phyloP scores from a whole-genome alignment of 805 yeast genomes.

The Hemisphaericaspora nanyangensis region DNA sequence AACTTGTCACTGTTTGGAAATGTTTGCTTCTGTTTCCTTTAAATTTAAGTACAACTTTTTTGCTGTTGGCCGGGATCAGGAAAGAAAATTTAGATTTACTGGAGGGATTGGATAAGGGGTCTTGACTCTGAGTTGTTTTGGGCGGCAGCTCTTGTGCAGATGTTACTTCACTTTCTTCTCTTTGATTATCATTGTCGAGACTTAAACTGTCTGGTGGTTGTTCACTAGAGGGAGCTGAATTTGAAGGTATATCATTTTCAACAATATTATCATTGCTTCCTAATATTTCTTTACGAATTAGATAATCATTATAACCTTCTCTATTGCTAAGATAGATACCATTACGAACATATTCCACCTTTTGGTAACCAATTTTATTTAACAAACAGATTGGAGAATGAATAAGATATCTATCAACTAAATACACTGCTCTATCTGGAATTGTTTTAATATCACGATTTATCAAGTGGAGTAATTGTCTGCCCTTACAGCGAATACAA shows the following conservation, averaged over 20 bases:
- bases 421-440: slow-evolving; percentile 25
- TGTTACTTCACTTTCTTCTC: too few species aligned
- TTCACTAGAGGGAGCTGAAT: not conserved
- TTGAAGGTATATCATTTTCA: not conserved
- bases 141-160: too few species aligned
- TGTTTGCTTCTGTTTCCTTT: not conserved
- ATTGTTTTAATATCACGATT: slow-evolving; percentile 1
- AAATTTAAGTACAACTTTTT: not conserved
- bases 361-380: slow-evolving; percentile 13
- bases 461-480: too few species aligned
- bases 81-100: not conserved
- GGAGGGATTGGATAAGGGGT: not conserved
- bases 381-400: slow-evolving; percentile 31
- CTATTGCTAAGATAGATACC: slow-evolving; percentile 11
- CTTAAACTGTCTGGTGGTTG: not conserved
- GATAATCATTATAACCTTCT: slow-evolving; percentile 18
- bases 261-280: not conserved
- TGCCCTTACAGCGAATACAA: too few species aligned
- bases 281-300: not conserved
- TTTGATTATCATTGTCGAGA: not conserved
- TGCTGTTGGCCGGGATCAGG: not conserved
- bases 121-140: too few species aligned
- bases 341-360: slow-evolving; percentile 10
- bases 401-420: slow-evolving; percentile 33
- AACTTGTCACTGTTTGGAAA: slow-evolving; percentile 1